A percentile compares a stretch with the other conserved stretches of the same genome.
phyloP scores from a whole-genome alignment of 2,329 filamentous ascomycete species.

The Penicillium sp. region DNA sequence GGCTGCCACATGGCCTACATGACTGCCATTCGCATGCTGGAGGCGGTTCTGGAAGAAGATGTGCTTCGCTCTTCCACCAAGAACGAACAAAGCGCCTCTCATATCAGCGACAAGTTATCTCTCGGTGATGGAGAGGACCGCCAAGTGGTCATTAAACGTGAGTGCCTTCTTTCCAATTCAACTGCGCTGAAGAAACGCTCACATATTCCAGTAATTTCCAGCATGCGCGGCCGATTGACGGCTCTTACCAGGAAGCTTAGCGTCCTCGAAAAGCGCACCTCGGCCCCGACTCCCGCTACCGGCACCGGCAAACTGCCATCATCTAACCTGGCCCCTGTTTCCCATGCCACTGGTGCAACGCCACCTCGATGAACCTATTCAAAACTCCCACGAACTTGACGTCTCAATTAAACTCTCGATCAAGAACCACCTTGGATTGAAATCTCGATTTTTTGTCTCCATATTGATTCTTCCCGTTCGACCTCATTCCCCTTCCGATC shows the following conservation, averaged over 20 bases:
- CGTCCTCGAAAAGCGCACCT: conserved; percentile 45
- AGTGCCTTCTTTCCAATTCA: conserved; percentile 26
- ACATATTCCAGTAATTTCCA: conserved; percentile 44
- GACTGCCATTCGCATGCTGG: conserved; percentile 90
- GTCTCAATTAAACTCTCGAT: neutral
- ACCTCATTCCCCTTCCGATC: neutral
- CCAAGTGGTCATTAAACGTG: conserved; percentile 50
- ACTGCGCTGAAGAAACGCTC: conserved; percentile 15
- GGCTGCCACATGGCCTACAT: conserved; percentile 92
- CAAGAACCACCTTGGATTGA: too few relatives aligned
- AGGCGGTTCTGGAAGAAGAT: conserved; percentile 87
- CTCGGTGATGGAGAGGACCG: conserved; percentile 49
- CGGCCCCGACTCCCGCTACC: conserved; percentile 39
- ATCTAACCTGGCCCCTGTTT: conserved; percentile 30
- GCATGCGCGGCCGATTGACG: conserved; percentile 49
- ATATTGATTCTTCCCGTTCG: neutral
- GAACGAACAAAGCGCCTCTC: conserved; percentile 19
- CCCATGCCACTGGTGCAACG: conserved; percentile 35
- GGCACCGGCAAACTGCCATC: conserved; percentile 28
- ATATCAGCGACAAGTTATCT: conserved; percentile 35
- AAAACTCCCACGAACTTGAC: neutral
- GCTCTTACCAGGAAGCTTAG: conserved; percentile 51
- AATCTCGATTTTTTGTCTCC: neutral
- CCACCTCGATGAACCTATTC: conserved; percentile 31
- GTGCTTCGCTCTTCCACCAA: conserved; percentile 45